phyloP scores from a whole-genome alignment of 2,329 filamentous ascomycete species.

The Lecanicillium sp. region DNA sequence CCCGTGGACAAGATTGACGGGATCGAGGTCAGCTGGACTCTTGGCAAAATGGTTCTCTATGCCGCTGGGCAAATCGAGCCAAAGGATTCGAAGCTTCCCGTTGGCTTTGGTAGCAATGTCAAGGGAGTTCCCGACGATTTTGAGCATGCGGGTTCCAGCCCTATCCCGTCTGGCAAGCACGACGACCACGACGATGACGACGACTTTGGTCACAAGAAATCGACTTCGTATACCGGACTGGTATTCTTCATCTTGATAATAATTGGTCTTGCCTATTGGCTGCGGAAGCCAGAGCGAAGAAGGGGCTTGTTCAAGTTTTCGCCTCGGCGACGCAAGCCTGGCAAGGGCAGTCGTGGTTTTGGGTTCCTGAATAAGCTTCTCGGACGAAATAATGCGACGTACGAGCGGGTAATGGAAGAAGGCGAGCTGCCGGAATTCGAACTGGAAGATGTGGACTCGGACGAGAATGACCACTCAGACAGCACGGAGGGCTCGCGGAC shows the following conservation, averaged over 20 bases:
- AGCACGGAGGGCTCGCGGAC: slow-evolving; percentile 47
- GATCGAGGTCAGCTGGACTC: slow-evolving; percentile 92
- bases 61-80: slow-evolving; percentile 81
- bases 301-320: slow-evolving; percentile 20
- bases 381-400: slow-evolving; percentile 47
- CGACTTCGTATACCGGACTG: slow-evolving; percentile 56
- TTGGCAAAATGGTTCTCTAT: slow-evolving; percentile 94
- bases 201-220: slow-evolving; percentile 54
- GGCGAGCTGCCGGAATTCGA: slow-evolving; percentile 72
- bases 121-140: slow-evolving; percentile 65
- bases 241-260: slow-evolving; percentile 72
- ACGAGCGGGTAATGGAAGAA: slow-evolving; percentile 82
- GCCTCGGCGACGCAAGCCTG: slow-evolving; percentile 28
- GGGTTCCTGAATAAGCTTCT: slow-evolving; percentile 59
- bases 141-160: slow-evolving; percentile 64
- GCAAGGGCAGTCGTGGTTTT: slow-evolving; percentile 38
- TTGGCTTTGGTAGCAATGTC: slow-evolving; percentile 89
- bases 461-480: slow-evolving; percentile 58
- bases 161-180: slow-evolving; percentile 17
- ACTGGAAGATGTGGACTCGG: slow-evolving; percentile 58
- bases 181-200: slow-evolving; percentile 37
- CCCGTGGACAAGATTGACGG: slow-evolving; percentile 87
- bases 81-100: slow-evolving; percentile 52
- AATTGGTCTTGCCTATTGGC: slow-evolving; percentile 59
- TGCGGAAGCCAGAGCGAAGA: slow-evolving; percentile 73